A percentile compares a stretch with the other conserved stretches of the same genome.
phyloP scores from a whole-genome alignment of 2,329 filamentous ascomycete species.

The Nothopassalora personata region DNA sequence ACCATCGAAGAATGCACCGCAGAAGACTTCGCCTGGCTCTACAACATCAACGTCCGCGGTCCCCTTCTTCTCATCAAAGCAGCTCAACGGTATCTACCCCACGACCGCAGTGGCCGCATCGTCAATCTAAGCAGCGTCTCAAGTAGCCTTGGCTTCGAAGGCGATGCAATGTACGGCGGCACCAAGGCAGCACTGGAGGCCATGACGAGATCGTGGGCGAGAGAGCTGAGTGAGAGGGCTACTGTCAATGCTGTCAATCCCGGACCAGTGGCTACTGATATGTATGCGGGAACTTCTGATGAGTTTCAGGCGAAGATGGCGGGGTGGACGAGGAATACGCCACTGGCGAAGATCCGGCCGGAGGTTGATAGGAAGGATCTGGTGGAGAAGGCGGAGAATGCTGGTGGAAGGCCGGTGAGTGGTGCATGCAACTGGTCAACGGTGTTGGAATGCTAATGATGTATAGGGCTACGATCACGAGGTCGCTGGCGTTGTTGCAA shows the following conservation, averaged over 20 bases:
- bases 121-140: constrained; percentile 59
- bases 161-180: constrained; percentile 59
- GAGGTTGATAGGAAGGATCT: constrained; percentile 59
- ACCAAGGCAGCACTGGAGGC: constrained; percentile 63
- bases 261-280: constrained; percentile 59
- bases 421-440: constrained; percentile 27
- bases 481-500: constrained; percentile 69
- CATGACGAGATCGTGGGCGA: constrained; percentile 64
- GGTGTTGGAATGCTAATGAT: constrained; percentile 21
- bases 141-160: constrained; percentile 52
- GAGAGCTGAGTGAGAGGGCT: constrained; percentile 56
- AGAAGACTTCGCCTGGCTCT: constrained; percentile 65
- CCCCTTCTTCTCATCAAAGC: constrained; percentile 74
- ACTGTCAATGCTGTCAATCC: constrained; percentile 56
- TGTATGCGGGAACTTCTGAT: constrained; percentile 53
- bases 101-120: constrained; percentile 61
- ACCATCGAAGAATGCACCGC: constrained; percentile 56
- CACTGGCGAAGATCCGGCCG: constrained; percentile 56
- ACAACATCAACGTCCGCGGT: constrained; percentile 75
- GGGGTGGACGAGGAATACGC: constrained; percentile 58
- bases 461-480: constrained; percentile 58
- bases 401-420: constrained; percentile 50
- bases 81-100: constrained; percentile 62
- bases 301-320: constrained; percentile 56
- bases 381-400: constrained; percentile 36